Base-by-base conservation (phyloP, 495 filamentous ascomycete genomes). In the Trichoderma virens region DNA sequence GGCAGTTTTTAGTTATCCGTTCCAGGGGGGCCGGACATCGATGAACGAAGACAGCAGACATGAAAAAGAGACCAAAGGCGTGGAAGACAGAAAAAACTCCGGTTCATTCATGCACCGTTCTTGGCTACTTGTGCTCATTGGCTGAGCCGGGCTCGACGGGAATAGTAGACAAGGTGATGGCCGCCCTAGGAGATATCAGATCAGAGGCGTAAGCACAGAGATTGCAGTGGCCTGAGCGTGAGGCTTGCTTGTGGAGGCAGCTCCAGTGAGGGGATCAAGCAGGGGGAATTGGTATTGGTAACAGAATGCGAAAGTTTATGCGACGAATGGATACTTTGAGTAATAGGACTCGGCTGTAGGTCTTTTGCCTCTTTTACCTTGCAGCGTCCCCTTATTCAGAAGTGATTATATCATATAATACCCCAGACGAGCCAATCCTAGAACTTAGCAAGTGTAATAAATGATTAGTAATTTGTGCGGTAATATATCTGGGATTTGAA, bases 151-250 rank as follows among this genome's bases (percentile, higher is more conserved):
- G 14, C 20, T 28, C 16, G 27, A 56, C 51, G 51, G 51, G 47
- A 56, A 30, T 27, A 30, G 25, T 1, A 31, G 27, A 56, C 51
- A 16, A 56, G 51, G 43, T 47, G 43, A 23, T 30, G 51, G 18
- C 23, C 23, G 51, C 13, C 25, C 51, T 56, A 30, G 51, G 51
- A 56, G 51, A 56, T 56, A 56, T 56, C 51, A 56, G 51, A 56
- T 56, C 51, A 56, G 47, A 56, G 45, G 27, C 23, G 51, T 56
- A 56, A 56, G 51, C 51, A 56, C 51, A 56, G 51, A 56, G 51
- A 56, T 56, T 56, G 51, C 25, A 28, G 51, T 56, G 51, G 51
- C 16, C 51, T 56, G 51, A 56, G 51, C 51, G 51, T 28, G 23
- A 56, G 51, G 51, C 51, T 56, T 27, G 25, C 18, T 16, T 56